Evolutionary conservation across 1,139 yeast genomes (phyloP), one percentile per base, ranked within the genome.

Genomic region (Martiniozyma asiatica): DNA sequence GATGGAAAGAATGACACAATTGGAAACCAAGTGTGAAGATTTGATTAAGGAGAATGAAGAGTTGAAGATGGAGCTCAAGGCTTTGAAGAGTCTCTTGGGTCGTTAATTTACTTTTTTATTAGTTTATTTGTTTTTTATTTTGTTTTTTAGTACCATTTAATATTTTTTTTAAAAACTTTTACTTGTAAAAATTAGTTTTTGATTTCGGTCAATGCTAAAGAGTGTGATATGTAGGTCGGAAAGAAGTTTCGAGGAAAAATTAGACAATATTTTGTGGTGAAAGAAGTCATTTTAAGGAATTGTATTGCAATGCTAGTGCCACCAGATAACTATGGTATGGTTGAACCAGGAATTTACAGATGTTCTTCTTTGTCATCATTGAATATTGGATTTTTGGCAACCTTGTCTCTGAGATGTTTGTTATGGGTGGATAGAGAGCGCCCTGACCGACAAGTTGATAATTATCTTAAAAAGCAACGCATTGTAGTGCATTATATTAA

Each of bases 251-350:
- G n/a, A n/a, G n/a, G n/a, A n/a, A n/a, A n/a, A n/a, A n/a, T n/a
- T n/a, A n/a, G n/a, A n/a, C n/a, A n/a, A n/a, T n/a, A n/a, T n/a
- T n/a, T n/a, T n/a, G n/a, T n/a, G n/a, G n/a, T n/a, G n/a, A n/a
- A n/a, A n/a, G n/a, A n/a, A n/a, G n/a, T n/a, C n/a, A n/a, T n/a
- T n/a, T n/a, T n/a, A n/a, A n/a, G n/a, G n/a, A n/a, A n/a, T n/a
- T n/a, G n/a, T n/a, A n/a, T n/a, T n/a, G n/a, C n/a, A n/a, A 77
- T 79, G 89, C 57, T 78, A 27, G 80, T 79, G 1, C 84, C 87
- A 3, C 89, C 92, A 5, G 81, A 77, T 26, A 76, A 75, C 51
- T 79, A 75, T 54, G 87, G 87, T 0, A 59, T 78, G 18, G 89
- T 78, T 8, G 89, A 79, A 48, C 70, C 71, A 20, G 87, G 87